Evolutionary conservation across 1,284 basidiomycete genomes (phyloP), one percentile per base, ranked within the genome.

Genomic region (Puccinia novopanici): DNA sequence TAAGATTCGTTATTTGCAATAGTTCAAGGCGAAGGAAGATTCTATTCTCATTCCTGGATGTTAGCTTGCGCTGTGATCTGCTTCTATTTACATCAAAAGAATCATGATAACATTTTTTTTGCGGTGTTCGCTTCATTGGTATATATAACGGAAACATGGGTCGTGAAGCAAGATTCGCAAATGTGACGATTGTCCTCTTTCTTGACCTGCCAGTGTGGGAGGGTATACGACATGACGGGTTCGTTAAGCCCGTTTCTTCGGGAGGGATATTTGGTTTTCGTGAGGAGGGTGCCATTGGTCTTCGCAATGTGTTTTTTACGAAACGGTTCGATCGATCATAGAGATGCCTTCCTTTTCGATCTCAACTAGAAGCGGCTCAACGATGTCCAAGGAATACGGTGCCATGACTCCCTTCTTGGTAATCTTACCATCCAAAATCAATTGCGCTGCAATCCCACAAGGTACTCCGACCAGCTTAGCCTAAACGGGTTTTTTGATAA

Each of bases 371-470:
- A 98, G 90, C 52, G 93, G 90, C 82, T 93, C 91, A 85, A 93
- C 94, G 61, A 95, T 91, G 82, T 86, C 83, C 37, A 80, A 63
- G 1, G 68, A 67, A 87, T 97, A 98, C 22, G 96, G 96, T 12
- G 91, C 92, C 80, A 92, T 89, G n/a, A 98, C 89, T 84, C 95
- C 95, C 13, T 91, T 90, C 81, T 89, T 90, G 83, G 88, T 90
- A 84, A 98, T 87, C 74, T 90, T 89, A 82, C 94, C 88, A 83
- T 89, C 88, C 77, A 89, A 82, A 67, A 83, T 84, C 82, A 81
- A 85, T 84, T 86, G 82, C 17, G 91, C 91, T 13, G 96, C 95
- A 84, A 98, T 92, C 83, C 94, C 96, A 85, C 94, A 97, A 3
- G 96, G 96, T 17, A 98, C 87, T 83, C 96, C 96, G 74, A 98